Percentiles rank a stretch among this genome's conserved stretches.
Conservation (phyloP, 2,329 filamentous ascomycete genomes). For the Aciculosporium take region DNA sequence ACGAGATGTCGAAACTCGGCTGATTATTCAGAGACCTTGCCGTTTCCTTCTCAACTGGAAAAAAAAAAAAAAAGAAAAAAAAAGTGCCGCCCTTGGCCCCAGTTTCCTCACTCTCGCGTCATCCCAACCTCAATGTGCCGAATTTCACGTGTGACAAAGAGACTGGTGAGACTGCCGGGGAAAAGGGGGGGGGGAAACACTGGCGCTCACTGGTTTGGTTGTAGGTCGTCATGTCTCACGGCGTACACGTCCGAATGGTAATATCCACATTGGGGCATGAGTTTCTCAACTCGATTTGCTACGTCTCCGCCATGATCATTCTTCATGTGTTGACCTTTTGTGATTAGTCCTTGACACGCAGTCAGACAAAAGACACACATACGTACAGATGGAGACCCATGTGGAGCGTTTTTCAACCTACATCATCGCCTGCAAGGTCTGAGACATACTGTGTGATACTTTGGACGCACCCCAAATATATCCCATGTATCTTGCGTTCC, state of each 20-base stretch:
- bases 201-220: background rate
- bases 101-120: background rate
- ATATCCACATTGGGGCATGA: background rate
- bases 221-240: background rate
- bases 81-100: background rate
- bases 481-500: no score
- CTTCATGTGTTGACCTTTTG: background rate
- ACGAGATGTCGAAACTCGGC: background rate
- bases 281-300: background rate
- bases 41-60: background rate
- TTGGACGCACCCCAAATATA: no score
- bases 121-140: background rate
- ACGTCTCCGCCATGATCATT: background rate
- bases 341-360: background rate
- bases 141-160: background rate
- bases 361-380: no score
- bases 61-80: no score
- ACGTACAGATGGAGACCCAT: no score
- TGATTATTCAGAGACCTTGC: background rate
- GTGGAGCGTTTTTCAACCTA: no score
- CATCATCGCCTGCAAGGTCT: no score
- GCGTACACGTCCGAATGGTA: background rate
- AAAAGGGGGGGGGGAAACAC: background rate
- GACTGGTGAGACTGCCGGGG: background rate
- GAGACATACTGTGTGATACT: no score